These are phyloP conservation scores for Suillus paluster DNA, from an alignment of 768 basidiomycete species.

Conservation along the genomic window DNA sequence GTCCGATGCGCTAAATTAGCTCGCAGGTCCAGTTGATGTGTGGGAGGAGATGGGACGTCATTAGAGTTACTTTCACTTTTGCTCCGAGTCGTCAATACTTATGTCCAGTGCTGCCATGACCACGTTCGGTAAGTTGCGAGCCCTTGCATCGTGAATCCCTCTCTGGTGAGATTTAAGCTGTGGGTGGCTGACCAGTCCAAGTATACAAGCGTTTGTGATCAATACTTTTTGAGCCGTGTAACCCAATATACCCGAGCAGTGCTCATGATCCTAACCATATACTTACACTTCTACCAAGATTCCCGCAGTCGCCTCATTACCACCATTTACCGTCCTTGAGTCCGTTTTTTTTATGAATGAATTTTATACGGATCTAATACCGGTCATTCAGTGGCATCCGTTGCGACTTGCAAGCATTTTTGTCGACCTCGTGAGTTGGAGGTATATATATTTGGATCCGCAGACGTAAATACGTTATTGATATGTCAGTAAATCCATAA, in stretches of 20 bases:
- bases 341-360: not conserved
- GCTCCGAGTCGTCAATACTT: no score
- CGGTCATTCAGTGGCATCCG: not conserved
- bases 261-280: constrained; percentile 1
- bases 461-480: no score
- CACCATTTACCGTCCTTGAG: constrained; percentile 2
- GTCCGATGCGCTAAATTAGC: no score
- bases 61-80: not conserved
- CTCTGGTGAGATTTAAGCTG: no score
- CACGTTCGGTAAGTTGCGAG: not conserved
- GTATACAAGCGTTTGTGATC: not conserved
- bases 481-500: not conserved
- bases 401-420: not conserved
- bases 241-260: not conserved
- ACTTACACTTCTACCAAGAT: not conserved
- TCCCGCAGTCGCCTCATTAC: not conserved
- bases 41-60: not conserved
- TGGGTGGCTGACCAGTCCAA: no score
- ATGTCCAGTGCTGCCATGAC: constrained; percentile 6
- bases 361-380: not conserved
- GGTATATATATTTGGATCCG: no score
- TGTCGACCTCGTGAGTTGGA: not conserved
- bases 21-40: constrained; percentile 8
- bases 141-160: no score
- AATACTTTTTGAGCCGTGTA: constrained; percentile 1